A percentile compares a stretch with the other conserved stretches of the same genome.
Conservation (phyloP, 2,329 filamentous ascomycete species). For the Stemphylium beticola region DNA sequence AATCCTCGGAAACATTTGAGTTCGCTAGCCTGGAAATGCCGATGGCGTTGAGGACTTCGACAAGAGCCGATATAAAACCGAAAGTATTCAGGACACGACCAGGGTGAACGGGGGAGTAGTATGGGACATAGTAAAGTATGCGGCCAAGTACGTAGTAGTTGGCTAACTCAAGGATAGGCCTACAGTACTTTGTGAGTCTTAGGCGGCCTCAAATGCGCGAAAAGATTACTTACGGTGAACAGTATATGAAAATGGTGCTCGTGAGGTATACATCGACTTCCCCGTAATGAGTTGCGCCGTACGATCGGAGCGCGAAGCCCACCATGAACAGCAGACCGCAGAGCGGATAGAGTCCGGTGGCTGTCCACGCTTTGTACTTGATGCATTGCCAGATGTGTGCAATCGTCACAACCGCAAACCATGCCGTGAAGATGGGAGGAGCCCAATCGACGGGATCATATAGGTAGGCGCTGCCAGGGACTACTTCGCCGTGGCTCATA, state of each 20-base stretch:
- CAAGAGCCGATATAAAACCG: slow-evolving; percentile 56
- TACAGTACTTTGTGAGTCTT: background rate
- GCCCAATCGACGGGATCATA: slow-evolving; percentile 61
- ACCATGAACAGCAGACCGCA: slow-evolving; percentile 60
- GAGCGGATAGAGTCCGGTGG: slow-evolving; percentile 60
- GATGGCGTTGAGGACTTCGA: slow-evolving; percentile 58
- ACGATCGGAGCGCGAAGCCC: slow-evolving; percentile 62
- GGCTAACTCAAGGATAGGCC: slow-evolving; percentile 45
- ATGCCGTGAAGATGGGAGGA: slow-evolving; percentile 58
- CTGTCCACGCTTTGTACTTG: slow-evolving; percentile 61
- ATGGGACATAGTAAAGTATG: slow-evolving; percentile 64
- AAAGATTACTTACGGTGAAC: slow-evolving; percentile 34
- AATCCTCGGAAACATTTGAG: slow-evolving; percentile 34
- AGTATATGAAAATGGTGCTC: slow-evolving; percentile 44
- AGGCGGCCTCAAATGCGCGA: background rate
- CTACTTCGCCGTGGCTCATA: slow-evolving; percentile 2
- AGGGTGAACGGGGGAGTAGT: slow-evolving; percentile 62
- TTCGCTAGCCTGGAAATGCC: slow-evolving; percentile 55
- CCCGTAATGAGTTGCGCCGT: slow-evolving; percentile 58
- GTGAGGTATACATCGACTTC: slow-evolving; percentile 49
- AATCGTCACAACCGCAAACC: slow-evolving; percentile 52
- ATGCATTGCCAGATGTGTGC: slow-evolving; percentile 60
- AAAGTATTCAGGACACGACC: slow-evolving; percentile 64
- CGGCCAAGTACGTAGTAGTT: slow-evolving; percentile 67
- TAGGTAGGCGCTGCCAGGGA: slow-evolving; percentile 30